Evolutionary conservation across 441 rosid species (phyloP).

Genomic region (Omphalea diandra): DNA sequence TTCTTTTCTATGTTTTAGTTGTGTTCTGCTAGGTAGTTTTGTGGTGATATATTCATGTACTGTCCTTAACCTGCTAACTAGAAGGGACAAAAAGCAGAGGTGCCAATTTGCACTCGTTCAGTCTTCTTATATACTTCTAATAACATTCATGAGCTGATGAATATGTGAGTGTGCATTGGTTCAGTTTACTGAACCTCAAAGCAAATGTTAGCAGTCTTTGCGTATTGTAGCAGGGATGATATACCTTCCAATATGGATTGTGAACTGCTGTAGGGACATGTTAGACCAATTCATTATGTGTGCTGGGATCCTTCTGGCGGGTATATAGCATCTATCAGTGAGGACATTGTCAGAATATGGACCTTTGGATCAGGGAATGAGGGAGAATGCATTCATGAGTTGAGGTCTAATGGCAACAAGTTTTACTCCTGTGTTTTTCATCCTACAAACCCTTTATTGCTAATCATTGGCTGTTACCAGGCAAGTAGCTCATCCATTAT

Average conservation of each 20-base stretch:
- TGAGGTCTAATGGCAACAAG: slow-evolving; percentile 71
- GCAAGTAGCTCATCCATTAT: slow-evolving; percentile 36
- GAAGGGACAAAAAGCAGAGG: background rate
- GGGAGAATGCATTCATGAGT: slow-evolving; percentile 73
- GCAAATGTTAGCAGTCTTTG: background rate
- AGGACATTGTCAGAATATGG: slow-evolving; percentile 90
- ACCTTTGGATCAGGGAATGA: slow-evolving; percentile 62
- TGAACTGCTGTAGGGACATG: slow-evolving; percentile 68
- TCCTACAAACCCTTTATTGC: slow-evolving; percentile 66
- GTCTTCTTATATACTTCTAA: background rate
- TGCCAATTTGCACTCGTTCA: background rate
- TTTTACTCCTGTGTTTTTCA: slow-evolving; percentile 86
- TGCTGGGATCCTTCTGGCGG: slow-evolving; percentile 94
- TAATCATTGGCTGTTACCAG: slow-evolving; percentile 88
- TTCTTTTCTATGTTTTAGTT: background rate
- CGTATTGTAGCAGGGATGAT: background rate
- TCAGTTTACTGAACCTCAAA: background rate
- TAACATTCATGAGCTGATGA: no score
- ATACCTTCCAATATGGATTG: background rate
- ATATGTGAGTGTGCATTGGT: background rate
- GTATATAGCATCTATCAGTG: slow-evolving; percentile 80
- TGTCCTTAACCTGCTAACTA: background rate
- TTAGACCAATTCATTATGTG: slow-evolving; percentile 59
- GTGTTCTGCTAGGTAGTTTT: background rate
- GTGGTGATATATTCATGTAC: background rate